Evolutionary conservation across 371 early-diverging fungal genomes (phyloP).

Genomic region (Saksenaea oblongispora): DNA sequence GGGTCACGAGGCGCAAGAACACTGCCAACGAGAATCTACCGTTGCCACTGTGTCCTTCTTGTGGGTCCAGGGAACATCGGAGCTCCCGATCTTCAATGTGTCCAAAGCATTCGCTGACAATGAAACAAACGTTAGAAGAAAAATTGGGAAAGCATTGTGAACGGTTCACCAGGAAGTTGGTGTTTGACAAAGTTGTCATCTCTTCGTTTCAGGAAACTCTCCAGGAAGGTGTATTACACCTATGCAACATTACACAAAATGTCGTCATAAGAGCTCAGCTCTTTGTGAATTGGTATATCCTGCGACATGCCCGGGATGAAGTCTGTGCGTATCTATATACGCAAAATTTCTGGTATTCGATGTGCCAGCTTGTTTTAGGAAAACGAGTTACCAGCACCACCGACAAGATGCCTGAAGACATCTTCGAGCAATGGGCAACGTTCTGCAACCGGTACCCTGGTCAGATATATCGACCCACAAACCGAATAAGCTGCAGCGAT

Average conservation of each 20-base stretch:
- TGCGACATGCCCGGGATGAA: not conserved
- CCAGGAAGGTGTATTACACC: not conserved
- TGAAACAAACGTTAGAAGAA: not conserved
- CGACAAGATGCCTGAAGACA: not conserved
- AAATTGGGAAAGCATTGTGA: not conserved
- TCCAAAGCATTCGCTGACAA: not conserved
- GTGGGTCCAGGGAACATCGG: not conserved
- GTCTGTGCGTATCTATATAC: not conserved
- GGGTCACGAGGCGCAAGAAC: not conserved
- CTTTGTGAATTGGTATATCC: not conserved
- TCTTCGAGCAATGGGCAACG: not conserved
- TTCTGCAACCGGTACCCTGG: not conserved
- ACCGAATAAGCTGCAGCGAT: not conserved
- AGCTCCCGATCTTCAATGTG: not conserved
- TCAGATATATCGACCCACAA: not conserved
- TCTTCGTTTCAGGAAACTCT: not conserved
- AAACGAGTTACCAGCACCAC: not conserved
- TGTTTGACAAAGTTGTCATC: not conserved
- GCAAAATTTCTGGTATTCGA: not conserved
- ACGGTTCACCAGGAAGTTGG: not conserved
- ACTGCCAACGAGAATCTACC: not conserved
- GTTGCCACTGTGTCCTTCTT: not conserved
- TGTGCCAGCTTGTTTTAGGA: not conserved
- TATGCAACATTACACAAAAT: not conserved
- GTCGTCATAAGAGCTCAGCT: not conserved